Conservation (phyloP, 805 yeast genomes). For the Candida stauntonica region DNA sequence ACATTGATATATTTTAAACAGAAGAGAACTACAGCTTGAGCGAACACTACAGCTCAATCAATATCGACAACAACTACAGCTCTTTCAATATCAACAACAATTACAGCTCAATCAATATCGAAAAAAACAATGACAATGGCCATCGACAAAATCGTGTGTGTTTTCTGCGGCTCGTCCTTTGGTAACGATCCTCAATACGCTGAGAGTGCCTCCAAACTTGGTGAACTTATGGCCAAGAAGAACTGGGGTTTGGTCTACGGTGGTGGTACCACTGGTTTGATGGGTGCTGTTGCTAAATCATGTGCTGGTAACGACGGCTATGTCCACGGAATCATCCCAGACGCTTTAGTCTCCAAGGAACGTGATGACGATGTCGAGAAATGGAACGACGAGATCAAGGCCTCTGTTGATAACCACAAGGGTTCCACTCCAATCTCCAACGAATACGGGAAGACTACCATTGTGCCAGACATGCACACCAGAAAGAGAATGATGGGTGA, state of each 20-base stretch:
- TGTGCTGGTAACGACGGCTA: conserved; percentile 46
- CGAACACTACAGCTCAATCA: too few relatives aligned
- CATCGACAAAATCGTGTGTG: conserved; percentile 50
- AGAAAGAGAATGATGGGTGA: conserved; percentile 82
- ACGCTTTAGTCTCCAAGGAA: conserved; percentile 72
- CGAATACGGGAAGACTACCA: conserved; percentile 69
- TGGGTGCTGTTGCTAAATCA: conserved; percentile 72
- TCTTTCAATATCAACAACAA: neutral
- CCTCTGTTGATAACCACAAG: conserved; percentile 55
- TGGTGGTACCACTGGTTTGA: conserved; percentile 83
- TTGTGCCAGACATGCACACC: conserved; percentile 87
- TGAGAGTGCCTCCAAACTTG: conserved; percentile 54
- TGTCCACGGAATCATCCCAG: conserved; percentile 86
- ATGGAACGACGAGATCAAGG: conserved; percentile 45
- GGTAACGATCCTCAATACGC: conserved; percentile 53
- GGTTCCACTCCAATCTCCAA: conserved; percentile 57
- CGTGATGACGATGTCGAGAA: conserved; percentile 41
- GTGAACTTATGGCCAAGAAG: conserved; percentile 49
- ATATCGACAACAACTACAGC: too few relatives aligned
- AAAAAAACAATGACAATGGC: conserved; percentile 8
- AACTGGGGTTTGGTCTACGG: conserved; percentile 82
- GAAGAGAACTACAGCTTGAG: too few relatives aligned
- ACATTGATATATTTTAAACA: too few relatives aligned
- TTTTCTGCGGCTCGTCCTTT: conserved; percentile 80
- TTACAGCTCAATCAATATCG: neutral